Conservation (phyloP, 306 rosid genomes). For the Lupinus albus region DNA sequence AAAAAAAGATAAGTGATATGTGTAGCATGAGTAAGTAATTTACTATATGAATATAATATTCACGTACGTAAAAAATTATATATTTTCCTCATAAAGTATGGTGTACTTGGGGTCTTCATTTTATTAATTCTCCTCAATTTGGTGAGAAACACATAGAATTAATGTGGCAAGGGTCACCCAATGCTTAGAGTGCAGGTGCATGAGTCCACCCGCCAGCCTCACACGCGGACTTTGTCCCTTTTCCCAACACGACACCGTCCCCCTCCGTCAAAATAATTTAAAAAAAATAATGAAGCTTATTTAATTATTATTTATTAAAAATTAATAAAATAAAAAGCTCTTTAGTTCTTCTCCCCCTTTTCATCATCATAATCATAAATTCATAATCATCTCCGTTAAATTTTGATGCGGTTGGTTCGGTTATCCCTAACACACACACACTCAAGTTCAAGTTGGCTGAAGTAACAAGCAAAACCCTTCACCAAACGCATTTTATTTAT, state of each 20-base stretch:
- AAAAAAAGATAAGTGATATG: too few species aligned
- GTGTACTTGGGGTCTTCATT: too few species aligned
- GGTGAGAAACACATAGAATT: too few species aligned
- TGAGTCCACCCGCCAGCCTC: constrained; percentile 21
- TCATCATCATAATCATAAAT: neutral
- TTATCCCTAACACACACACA: neutral
- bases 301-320: neutral
- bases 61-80: too few species aligned
- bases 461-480: neutral
- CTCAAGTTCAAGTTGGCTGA: neutral
- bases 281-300: neutral
- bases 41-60: too few species aligned
- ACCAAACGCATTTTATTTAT: constrained; percentile 8
- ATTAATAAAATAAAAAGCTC: neutral
- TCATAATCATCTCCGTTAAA: constrained; percentile 27
- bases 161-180: constrained; percentile 36
- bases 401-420: constrained; percentile 39
- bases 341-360: neutral
- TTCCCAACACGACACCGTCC: constrained; percentile 47
- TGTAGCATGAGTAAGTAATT: too few species aligned
- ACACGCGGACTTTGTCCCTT: constrained; percentile 28
- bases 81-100: too few species aligned
- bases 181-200: neutral
- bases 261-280: neutral
- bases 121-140: too few species aligned